These are phyloP conservation scores for Trichoderma simmonsii DNA, from an alignment of 2,329 filamentous ascomycete genomes.

Conservation along the genomic window DNA sequence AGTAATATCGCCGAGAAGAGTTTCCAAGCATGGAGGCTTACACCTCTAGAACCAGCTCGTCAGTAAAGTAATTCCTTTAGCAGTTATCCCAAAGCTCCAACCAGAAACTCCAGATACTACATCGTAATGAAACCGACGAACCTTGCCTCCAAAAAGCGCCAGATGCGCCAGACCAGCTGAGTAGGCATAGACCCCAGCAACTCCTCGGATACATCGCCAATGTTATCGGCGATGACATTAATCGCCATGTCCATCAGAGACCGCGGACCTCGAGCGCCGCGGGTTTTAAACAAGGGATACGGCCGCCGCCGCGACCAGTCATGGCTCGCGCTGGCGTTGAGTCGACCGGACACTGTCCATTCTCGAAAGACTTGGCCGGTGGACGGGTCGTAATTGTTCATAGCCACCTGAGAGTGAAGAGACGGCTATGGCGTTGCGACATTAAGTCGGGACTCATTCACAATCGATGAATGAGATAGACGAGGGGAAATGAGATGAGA, in stretches of 20 bases:
- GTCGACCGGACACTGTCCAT: constrained; percentile 34
- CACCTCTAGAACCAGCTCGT: constrained; percentile 28
- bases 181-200: constrained; percentile 36
- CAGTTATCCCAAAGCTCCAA: not conserved
- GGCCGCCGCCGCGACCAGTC: constrained; percentile 38
- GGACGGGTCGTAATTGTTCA: constrained; percentile 36
- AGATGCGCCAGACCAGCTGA: constrained; percentile 37
- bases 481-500: not conserved
- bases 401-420: constrained; percentile 19
- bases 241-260: constrained; percentile 40
- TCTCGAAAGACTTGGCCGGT: constrained; percentile 39
- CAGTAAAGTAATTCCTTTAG: not conserved
- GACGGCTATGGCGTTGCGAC: not conserved
- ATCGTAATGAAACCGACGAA: constrained; percentile 23
- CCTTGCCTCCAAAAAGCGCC: constrained; percentile 41
- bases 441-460: not conserved
- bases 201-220: constrained; percentile 33
- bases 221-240: constrained; percentile 37
- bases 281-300: constrained; percentile 27
- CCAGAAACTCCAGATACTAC: not conserved
- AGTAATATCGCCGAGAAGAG: constrained; percentile 36
- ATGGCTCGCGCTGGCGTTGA: constrained; percentile 24
- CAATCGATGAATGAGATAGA: not conserved
- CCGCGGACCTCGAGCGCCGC: constrained; percentile 33
- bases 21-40: constrained; percentile 41